A percentile compares a stretch with the other conserved stretches of the same genome.
phyloP scores from a whole-genome alignment of 73 alveolate genomes.

The Breviolum minutum region DNA sequence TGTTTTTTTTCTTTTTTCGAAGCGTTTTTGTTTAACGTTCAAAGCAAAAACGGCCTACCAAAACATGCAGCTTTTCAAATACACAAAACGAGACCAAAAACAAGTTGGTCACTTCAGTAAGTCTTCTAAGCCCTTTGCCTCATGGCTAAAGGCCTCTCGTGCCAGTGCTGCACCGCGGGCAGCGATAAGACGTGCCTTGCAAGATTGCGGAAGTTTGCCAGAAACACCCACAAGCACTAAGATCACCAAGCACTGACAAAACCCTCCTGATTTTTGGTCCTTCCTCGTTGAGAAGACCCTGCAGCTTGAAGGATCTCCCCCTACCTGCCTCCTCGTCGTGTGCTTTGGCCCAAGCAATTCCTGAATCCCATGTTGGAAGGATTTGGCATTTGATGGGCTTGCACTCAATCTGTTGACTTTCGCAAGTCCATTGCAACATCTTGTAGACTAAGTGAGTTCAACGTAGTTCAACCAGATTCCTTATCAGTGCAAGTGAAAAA shows the following conservation, averaged over 20 bases:
- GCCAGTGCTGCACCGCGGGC: conserved; percentile 55
- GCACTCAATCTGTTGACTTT: no score
- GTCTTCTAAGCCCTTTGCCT: background rate
- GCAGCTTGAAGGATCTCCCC: background rate
- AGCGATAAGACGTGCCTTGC: conserved; percentile 24
- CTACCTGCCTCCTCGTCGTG: conserved; percentile 48
- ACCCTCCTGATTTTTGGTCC: background rate
- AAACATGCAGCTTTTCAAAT: background rate
- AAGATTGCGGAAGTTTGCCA: background rate
- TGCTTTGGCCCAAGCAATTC: conserved; percentile 59
- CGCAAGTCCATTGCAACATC: no score
- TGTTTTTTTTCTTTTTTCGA: no score
- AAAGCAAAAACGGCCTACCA: no score
- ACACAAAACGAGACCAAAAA: background rate
- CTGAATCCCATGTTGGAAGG: background rate
- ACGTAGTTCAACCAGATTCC: background rate
- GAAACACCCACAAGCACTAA: background rate
- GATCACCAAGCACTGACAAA: background rate
- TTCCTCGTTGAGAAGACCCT: background rate
- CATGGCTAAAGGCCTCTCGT: conserved; percentile 45
- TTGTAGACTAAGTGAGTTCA: background rate
- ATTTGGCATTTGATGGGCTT: no score
- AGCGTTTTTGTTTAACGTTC: no score
- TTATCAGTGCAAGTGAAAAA: background rate
- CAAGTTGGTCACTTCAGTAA: background rate